These are phyloP conservation scores for Barnettozyma sp. DNA, from an alignment of 805 yeast species.

Conservation along the genomic window DNA sequence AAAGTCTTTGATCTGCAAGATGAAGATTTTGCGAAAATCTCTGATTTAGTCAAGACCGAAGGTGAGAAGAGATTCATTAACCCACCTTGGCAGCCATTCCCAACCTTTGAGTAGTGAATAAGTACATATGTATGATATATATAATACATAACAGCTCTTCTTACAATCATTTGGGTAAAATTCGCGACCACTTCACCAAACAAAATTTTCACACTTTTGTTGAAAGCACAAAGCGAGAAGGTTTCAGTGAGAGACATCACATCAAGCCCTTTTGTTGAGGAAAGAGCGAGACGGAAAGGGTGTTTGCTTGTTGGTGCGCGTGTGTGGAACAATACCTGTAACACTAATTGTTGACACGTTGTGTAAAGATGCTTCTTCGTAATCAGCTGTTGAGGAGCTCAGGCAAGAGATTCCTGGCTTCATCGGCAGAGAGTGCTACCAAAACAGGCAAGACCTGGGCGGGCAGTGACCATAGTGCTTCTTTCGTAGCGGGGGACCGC, in stretches of 20 bases:
- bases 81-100: slow-evolving; percentile 28
- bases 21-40: slow-evolving; percentile 22
- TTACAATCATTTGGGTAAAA: not conserved
- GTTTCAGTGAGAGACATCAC: too few relatives aligned
- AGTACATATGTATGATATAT: too few relatives aligned
- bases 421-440: slow-evolving; percentile 6
- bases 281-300: too few relatives aligned
- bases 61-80: slow-evolving; percentile 26
- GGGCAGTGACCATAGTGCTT: slow-evolving; percentile 19
- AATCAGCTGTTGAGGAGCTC: slow-evolving; percentile 10
- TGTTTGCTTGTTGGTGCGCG: too few relatives aligned
- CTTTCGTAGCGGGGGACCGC: slow-evolving; percentile 21
- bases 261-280: not conserved
- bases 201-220: not conserved
- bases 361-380: too few relatives aligned
- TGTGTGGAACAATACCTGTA: not conserved
- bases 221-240: too few relatives aligned
- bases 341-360: not conserved
- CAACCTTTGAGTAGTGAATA: slow-evolving; percentile 25
- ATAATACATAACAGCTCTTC: not conserved
- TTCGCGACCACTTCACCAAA: not conserved
- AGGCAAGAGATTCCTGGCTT: slow-evolving; percentile 13
- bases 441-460: slow-evolving; percentile 25
- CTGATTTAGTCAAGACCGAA: slow-evolving; percentile 22
- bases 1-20: slow-evolving; percentile 14